These are phyloP conservation scores for Ramalina peruviana DNA, from an alignment of 495 filamentous ascomycete species.

Conservation along the genomic window DNA sequence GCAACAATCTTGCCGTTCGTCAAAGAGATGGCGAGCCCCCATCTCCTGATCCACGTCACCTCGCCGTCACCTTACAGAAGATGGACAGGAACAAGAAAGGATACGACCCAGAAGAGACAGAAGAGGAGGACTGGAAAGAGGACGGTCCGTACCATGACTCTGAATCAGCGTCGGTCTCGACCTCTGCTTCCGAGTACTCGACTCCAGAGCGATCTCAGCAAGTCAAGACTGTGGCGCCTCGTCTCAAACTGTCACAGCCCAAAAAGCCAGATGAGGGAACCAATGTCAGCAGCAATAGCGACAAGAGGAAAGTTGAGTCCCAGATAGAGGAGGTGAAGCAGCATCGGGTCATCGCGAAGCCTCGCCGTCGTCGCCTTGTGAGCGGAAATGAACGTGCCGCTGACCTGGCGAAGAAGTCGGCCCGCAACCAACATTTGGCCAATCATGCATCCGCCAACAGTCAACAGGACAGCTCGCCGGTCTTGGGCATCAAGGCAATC, in stretches of 20 bases:
- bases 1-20: conserved; percentile 12
- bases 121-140: conserved; percentile 20
- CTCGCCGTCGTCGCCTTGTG: conserved; percentile 8
- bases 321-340: conserved; percentile 27
- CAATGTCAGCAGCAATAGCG: conserved; percentile 11
- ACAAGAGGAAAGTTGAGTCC: conserved; percentile 72
- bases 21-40: conserved; percentile 6
- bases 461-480: conserved; percentile 1
- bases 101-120: conserved; percentile 16
- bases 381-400: conserved; percentile 9
- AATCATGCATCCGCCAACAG: conserved; percentile 1
- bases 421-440: conserved; percentile 2
- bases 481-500: conserved; percentile 11
- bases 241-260: conserved; percentile 16
- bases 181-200: conserved; percentile 18
- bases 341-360: conserved; percentile 8
- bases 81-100: conserved; percentile 5
- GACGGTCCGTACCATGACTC: conserved; percentile 14
- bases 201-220: conserved; percentile 9
- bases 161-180: conserved; percentile 15
- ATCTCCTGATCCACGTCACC: conserved; percentile 9
- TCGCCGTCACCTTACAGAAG: conserved; percentile 6
- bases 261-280: conserved; percentile 6
- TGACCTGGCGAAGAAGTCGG: conserved; percentile 5
- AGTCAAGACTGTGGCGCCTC: conserved; percentile 1